Base-by-base conservation (phyloP, 768 basidiomycete genomes). In the Leccinum rimulosum region DNA sequence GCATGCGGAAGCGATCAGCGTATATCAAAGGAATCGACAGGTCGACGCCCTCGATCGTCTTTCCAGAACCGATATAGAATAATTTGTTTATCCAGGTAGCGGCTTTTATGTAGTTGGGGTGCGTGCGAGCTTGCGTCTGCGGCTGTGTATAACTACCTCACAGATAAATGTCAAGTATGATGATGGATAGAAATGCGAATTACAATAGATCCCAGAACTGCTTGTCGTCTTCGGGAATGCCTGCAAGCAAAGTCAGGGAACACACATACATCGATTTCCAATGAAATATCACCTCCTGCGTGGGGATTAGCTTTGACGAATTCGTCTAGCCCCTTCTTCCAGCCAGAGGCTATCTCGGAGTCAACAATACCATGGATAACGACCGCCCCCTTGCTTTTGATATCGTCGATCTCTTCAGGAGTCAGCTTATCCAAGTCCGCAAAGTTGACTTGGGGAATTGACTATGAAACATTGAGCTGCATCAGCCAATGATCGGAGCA, bases 131-230 rank as follows among this genome's bases (percentile, higher is more conserved):
- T 33, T 33, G 10, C 31, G 11, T 10, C 31, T 33, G 31, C 31
- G 31, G 68, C 43, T 69, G 73, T 14, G 80, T 76, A 80, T 80
- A 82, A 69, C 79, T 80, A 47, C 28, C 60, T 17, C 7, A 2
- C 6, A 4, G 15, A 25, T 57, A 27, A 36, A 36, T 25, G 54
- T 22, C 4, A 22, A 54, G 54, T 40, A 19, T 8, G 1, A 1
- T 17, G 3, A 30, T 17, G 40, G 8, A 35, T 30, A 0, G 9
- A 7, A 38, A 47, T 51, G 4, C 2, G 6, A 76, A 82, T 54
- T 64, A 87, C 87, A 88, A 89, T 55, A 90, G 80, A 66, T 83
- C 75, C 72, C 86, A 89, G 73, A 89, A 88, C 64, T 89, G 87
- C 55, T 85, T 88, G 62, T 89, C 73, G n/a, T 78, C 62, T 6